Evolutionary conservation across 2,329 filamentous ascomycete species (phyloP).

Genomic region (Cercospora sp.): DNA sequence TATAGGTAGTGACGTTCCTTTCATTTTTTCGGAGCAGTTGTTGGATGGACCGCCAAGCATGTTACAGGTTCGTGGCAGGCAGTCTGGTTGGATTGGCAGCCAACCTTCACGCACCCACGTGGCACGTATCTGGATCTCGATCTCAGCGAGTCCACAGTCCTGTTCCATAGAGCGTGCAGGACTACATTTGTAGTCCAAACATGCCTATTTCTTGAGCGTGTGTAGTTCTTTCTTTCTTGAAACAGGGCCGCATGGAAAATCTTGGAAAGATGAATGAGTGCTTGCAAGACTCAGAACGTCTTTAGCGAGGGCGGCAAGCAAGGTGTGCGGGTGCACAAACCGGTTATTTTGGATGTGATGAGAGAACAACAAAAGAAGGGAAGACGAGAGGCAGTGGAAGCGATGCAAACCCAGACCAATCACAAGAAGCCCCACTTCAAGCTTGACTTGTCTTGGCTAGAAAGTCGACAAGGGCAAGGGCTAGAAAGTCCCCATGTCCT

Average conservation of each 20-base stretch:
- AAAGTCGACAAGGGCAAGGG: background rate
- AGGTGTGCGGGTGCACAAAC: background rate
- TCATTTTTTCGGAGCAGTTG: background rate
- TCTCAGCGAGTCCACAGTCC: background rate
- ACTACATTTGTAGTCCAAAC: background rate
- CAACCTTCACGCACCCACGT: background rate
- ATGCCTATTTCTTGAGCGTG: background rate
- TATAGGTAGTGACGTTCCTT: background rate
- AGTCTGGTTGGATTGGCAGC: background rate
- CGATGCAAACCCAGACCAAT: background rate
- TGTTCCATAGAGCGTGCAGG: background rate
- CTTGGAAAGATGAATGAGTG: background rate
- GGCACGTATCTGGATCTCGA: background rate
- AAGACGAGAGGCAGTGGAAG: background rate
- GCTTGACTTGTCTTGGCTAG: background rate
- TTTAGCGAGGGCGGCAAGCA: background rate
- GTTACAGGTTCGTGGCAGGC: background rate
- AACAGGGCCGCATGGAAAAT: background rate
- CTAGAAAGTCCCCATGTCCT: background rate
- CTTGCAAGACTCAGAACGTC: background rate
- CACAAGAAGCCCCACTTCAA: background rate
- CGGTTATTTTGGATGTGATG: background rate
- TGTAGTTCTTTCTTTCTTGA: background rate
- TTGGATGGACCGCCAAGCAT: background rate
- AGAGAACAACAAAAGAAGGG: background rate